A percentile compares a stretch with the other conserved stretches of the same genome.
These are phyloP conservation scores for Asterella californica DNA, from an alignment of 225 moss, liverwort and hornwort species.

Conservation along the genomic window DNA sequence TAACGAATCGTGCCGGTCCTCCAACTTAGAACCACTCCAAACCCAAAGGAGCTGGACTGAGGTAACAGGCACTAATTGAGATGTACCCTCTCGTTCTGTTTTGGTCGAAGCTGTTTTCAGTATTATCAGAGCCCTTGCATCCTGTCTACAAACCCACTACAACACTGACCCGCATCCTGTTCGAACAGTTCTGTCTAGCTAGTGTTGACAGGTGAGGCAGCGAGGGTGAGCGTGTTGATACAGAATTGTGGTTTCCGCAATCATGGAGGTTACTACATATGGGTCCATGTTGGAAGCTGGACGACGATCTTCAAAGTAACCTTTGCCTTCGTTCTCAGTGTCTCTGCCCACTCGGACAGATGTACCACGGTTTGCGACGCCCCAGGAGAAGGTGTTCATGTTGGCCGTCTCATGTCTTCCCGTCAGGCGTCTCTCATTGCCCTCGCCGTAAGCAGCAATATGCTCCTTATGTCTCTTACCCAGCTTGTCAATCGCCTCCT, in stretches of 20 bases:
- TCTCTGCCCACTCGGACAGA: slow-evolving; percentile 65
- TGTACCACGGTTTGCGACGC: slow-evolving; percentile 14
- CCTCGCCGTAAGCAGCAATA: slow-evolving; percentile 9
- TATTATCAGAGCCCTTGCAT: not conserved
- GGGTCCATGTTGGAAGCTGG: slow-evolving; percentile 77
- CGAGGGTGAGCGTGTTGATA: slow-evolving; percentile 4
- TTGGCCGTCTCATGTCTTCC: slow-evolving; percentile 29
- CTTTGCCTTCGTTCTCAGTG: slow-evolving; percentile 65
- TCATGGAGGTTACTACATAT: slow-evolving; percentile 58
- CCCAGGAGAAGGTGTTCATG: slow-evolving; percentile 27
- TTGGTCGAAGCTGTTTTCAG: not conserved
- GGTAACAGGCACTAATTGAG: too few relatives aligned
- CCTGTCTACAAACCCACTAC: not conserved
- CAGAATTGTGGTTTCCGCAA: slow-evolving; percentile 53
- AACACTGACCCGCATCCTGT: not conserved
- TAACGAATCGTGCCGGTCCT: not conserved
- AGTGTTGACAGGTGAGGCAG: slow-evolving; percentile 3
- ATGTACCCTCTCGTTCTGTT: not conserved
- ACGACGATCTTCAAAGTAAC: slow-evolving; percentile 66
- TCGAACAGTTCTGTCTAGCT: not conserved
- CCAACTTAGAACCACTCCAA: slow-evolving; percentile 6
- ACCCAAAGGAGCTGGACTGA: not conserved
- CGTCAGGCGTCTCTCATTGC: slow-evolving; percentile 28
- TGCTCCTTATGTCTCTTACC: slow-evolving; percentile 28
- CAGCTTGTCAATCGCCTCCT: slow-evolving; percentile 27